A percentile compares a stretch with the other conserved stretches of the same genome.
Conservation (phyloP, 345 rosid species). For the Brassica carinata region DNA sequence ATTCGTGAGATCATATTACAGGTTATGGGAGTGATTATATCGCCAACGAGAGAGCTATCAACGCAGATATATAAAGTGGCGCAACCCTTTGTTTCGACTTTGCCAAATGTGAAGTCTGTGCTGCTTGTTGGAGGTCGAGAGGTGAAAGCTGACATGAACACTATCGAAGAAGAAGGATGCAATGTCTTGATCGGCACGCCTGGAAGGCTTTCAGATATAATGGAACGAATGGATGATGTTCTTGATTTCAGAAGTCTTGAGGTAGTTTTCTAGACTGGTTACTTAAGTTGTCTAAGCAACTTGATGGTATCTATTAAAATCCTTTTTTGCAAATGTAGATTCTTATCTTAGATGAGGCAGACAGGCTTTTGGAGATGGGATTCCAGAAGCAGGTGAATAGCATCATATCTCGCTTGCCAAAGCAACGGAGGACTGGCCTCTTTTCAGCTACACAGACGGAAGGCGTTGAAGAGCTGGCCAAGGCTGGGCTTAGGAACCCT, state of each 20-base stretch:
- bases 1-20: background rate
- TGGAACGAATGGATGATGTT: background rate
- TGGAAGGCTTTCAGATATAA: background rate
- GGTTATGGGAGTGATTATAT: background rate
- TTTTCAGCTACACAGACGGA: constrained; percentile 98
- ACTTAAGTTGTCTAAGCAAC: background rate
- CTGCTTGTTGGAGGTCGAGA: background rate
- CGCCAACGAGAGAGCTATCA: constrained; percentile 1
- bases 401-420: constrained; percentile 81
- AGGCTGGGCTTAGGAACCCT: constrained; percentile 92
- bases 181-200: background rate
- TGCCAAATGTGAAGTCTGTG: background rate
- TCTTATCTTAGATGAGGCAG: constrained; percentile 91
- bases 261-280: background rate
- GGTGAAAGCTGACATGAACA: background rate
- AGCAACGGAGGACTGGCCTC: constrained; percentile 93
- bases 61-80: background rate
- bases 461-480: constrained; percentile 83
- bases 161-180: background rate
- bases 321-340: constrained; percentile 53
- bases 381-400: constrained; percentile 80
- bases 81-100: background rate
- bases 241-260: background rate
- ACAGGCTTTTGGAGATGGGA: constrained; percentile 94
- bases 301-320: no score